These are phyloP conservation scores for Dactylellina cionopaga DNA, from an alignment of 2,329 filamentous ascomycete species.

Conservation along the genomic window DNA sequence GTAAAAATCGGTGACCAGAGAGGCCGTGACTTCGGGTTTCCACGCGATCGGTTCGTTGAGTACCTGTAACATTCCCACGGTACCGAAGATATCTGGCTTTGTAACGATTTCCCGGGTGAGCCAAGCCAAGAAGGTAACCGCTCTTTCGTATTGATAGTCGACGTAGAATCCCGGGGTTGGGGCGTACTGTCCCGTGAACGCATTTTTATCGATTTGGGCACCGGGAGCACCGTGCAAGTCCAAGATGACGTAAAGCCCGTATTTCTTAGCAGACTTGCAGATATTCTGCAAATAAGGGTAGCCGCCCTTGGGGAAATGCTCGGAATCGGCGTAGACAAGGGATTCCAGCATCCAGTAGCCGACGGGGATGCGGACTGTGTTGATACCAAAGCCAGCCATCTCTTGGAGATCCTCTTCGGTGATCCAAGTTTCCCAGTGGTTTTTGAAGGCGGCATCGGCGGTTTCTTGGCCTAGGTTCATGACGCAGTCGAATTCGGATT, in stretches of 20 bases:
- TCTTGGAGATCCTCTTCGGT: slow-evolving; percentile 64
- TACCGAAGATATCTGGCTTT: slow-evolving; percentile 48
- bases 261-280: slow-evolving; percentile 64
- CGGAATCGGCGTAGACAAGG: slow-evolving; percentile 63
- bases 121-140: slow-evolving; percentile 36
- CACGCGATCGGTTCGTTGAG: slow-evolving; percentile 53
- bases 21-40: slow-evolving; percentile 52
- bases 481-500: slow-evolving; percentile 69
- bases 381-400: slow-evolving; percentile 66
- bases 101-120: slow-evolving; percentile 51
- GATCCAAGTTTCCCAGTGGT: slow-evolving; percentile 67
- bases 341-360: slow-evolving; percentile 69
- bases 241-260: slow-evolving; percentile 67
- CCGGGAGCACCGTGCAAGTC: slow-evolving; percentile 64
- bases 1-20: slow-evolving; percentile 64
- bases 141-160: slow-evolving; percentile 68
- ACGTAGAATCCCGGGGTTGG: slow-evolving; percentile 67
- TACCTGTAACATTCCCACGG: slow-evolving; percentile 53
- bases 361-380: slow-evolving; percentile 67
- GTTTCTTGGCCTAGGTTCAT: slow-evolving; percentile 63
- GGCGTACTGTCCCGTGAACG: slow-evolving; percentile 57
- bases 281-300: slow-evolving; percentile 64
- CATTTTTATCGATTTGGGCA: slow-evolving; percentile 38
- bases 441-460: slow-evolving; percentile 64
- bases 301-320: slow-evolving; percentile 66